Base-by-base conservation (phyloP, 2,329 filamentous ascomycete genomes). In the Rhynchosporium secalis region DNA sequence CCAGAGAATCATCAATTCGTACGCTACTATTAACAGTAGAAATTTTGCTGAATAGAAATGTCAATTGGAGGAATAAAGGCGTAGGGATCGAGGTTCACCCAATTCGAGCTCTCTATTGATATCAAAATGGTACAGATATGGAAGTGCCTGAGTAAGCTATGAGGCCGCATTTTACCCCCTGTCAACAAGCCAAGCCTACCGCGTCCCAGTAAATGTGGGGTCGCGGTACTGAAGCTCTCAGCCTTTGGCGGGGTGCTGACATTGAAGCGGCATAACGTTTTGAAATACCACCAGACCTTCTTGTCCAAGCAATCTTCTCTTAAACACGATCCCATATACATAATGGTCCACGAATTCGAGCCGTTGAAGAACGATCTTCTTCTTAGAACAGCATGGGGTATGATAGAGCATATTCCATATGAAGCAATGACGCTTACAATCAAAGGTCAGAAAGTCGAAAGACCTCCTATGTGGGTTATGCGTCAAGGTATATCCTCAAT, bases 401-500 rank as follows among this genome's bases (percentile, higher is more conserved):
- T 59, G 55, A 52, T 56, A 29, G 9, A 29, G 13, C 10, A 45
- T 58, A 29, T 55, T 59, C 28, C 28, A 38, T 54, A 38, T 46
- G 48, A 48, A 41, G 48, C 15, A 54, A 47, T 56, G 33, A 54
- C 28, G 48, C 61, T 65, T 29, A 59, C 40, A 64, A 52, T 65
- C 60, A 58, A 73, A 96, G 93, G 94, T 76, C 84, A 97, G 78
- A 87, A 87, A 75, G 91, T 98, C 69, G 92, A 97, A 78, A 87
- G 95, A 68, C 90, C 95, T 65, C 95, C 95, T 62, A 91, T 96
- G 81, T 99, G 95, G 95, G 92, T 99, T 75, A 99, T 99, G 95
- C 90, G 95, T 78, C 95, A 99, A 86, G 92, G 92, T 94, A 72
- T 76, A 76, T 43, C 5, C 45, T 46, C 7, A 26, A 4, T n/a